Base-by-base conservation (phyloP, 306 rosid genomes). In the Cicer pinnatifidum region DNA sequence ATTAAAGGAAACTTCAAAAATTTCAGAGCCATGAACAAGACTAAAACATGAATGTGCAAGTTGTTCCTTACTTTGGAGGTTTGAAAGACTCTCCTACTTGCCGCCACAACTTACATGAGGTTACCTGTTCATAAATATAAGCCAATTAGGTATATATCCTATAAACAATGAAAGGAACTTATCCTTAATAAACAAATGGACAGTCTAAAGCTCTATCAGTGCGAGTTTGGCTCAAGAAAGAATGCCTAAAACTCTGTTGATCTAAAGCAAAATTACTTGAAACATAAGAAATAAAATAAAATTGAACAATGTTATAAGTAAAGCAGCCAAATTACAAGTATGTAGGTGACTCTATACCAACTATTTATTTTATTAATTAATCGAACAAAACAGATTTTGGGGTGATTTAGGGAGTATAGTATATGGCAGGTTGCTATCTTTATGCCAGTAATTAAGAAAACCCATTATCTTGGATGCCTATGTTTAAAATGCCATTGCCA, bases 31-130 rank as follows among this genome's bases (percentile, higher is more conserved):
- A 78, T 63, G 59, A 43, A 70, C 66, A 46, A 20, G 61, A 80
- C 50, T 33, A 40, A 41, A 53, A 72, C 56, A 74, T 63, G 75
- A 77, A 60, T 73, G 65, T 5, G 52, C 8, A 72, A 1, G 41
- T 40, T 37, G 8, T 73, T 75, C 73, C 97, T 82, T 90, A 95
- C 99, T 92, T 95, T 40, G 99, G 99, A 75, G 99, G 99, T 81
- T 84, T 95, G 86, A 95, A 95, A 75, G 97, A 89, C 80, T 89
- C 99, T 78, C 99, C 99, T 85, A 95, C 99, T 90, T 91, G 96
- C 80, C 93, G 88, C 97, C 99, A 95, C 85, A 91, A 78, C 87
- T 95, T 95, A 82, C 93, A 90, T 43, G 97, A 86, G 79, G 97
- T 95, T 81, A 95, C 99, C 97, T 95, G 77, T 84, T 47, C 57